Evolutionary conservation across 768 basidiomycete genomes (phyloP).

Genomic region (Daedaleopsis sinensis): DNA sequence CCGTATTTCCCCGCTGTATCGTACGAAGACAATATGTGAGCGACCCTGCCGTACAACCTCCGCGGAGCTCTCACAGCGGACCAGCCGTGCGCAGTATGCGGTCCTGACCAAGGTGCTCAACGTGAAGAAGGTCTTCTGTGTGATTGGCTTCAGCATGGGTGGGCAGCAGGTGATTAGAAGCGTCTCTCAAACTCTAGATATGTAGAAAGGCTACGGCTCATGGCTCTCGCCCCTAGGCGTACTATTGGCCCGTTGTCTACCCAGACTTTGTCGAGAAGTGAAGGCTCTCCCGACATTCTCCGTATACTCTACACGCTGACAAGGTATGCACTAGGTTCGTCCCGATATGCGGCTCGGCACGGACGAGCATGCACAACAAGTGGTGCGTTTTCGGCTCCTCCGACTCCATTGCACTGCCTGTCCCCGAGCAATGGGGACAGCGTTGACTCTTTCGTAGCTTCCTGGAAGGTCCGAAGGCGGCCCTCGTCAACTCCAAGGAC

Average conservation of each 20-base stretch:
- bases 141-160: slow-evolving; percentile 64
- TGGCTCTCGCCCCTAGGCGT: slow-evolving; percentile 40
- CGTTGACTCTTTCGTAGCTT: slow-evolving; percentile 40
- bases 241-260: slow-evolving; percentile 59
- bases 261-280: slow-evolving; percentile 57
- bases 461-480: slow-evolving; percentile 60
- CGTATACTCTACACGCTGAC: neutral
- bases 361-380: slow-evolving; percentile 58
- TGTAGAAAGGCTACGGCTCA: neutral
- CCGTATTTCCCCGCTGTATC: slow-evolving; percentile 60
- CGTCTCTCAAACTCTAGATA: neutral
- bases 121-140: slow-evolving; percentile 47
- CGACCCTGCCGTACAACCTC: neutral
- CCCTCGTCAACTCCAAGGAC: slow-evolving; percentile 55
- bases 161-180: slow-evolving; percentile 48
- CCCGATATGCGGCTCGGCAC: slow-evolving; percentile 54
- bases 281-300: neutral
- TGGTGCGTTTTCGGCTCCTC: slow-evolving; percentile 36
- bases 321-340: slow-evolving; percentile 43
- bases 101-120: slow-evolving; percentile 52
- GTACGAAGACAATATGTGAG: slow-evolving; percentile 61
- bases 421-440: neutral
- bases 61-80: neutral
- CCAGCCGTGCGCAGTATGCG: slow-evolving; percentile 55
- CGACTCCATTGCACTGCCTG: neutral